Percentiles rank a stretch among this genome's conserved stretches.
Conservation (phyloP, 768 basidiomycete genomes). For the Termitomyces bulborhizus region DNA sequence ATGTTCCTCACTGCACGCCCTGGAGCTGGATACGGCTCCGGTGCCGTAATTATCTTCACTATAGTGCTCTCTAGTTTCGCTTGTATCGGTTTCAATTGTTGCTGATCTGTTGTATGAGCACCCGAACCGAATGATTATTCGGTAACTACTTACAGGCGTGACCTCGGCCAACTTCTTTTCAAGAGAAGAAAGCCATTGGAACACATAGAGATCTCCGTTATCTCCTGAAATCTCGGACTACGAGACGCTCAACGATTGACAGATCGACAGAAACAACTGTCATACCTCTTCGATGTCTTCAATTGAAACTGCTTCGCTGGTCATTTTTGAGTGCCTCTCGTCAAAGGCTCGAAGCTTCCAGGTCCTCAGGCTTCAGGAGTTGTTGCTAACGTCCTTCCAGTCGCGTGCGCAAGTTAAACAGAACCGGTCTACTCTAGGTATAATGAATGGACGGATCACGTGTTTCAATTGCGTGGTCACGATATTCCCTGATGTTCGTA, state of each 20-base stretch:
- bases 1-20: conserved; percentile 83
- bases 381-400: background rate
- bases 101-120: conserved; percentile 35
- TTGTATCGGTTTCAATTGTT: conserved; percentile 61
- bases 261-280: background rate
- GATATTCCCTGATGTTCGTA: too few relatives aligned
- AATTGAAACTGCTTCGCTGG: conserved; percentile 11
- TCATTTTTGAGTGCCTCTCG: background rate
- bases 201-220: conserved; percentile 75
- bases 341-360: background rate
- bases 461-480: too few relatives aligned
- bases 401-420: background rate
- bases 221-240: conserved; percentile 68
- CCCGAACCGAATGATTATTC: background rate
- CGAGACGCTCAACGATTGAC: conserved; percentile 2
- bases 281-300: conserved; percentile 26
- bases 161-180: conserved; percentile 51
- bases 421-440: too few relatives aligned
- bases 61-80: conserved; percentile 54
- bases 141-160: conserved; percentile 41
- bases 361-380: background rate
- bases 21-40: conserved; percentile 68
- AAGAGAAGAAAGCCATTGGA: conserved; percentile 73
- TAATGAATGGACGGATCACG: background rate
- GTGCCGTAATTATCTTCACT: conserved; percentile 60